Base-by-base conservation (phyloP, 345 rosid species). In the Diplotaxis tenuifolia region DNA sequence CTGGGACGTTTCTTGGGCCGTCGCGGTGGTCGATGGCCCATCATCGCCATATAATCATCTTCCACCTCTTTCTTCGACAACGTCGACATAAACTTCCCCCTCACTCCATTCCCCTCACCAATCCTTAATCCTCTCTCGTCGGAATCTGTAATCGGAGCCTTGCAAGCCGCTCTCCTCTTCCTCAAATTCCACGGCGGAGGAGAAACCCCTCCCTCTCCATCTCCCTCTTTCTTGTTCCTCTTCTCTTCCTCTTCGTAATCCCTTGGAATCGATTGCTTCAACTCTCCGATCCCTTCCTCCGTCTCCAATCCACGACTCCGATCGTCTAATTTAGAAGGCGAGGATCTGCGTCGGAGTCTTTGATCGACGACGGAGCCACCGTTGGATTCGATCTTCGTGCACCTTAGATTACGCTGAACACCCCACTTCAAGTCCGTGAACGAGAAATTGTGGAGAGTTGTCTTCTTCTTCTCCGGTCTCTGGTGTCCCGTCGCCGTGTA, bases 1-100 rank as follows among this genome's bases (percentile, higher is more conserved):
- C 86, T 84, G 8, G 84, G 75, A 28, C 93, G 84, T 81, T 87
- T 94, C 88, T 87, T 89, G n/a, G 91, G 95, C 42, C 93, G 73
- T 54, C 95, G 81, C 4, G 83, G 71, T 9, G 96, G 96, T 58
- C 81, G 65, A 4, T 75, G 85, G 15, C 90, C 84, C 0, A 73
- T 9, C 59, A 88, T 74, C 80, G 16, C 62, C 82, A 83, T 58
- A 63, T 75, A 88, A 77, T 93, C 98, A 11, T 82, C 86, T 56
- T 88, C 91, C 74, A 89, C 79, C 86, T 93, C 98, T 77, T 85
- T 83, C 88, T 65, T 88, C 27, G 84, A 32, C 49, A 92, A 69
- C 36, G 83, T 7, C 75, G 82, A 75, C 4, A 78, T 34, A 49
- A 94, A 80, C 68, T 82, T 82, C 7, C 50, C 34, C 57, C 50